These are phyloP conservation scores for Fusarium luffae DNA, from an alignment of 2,329 filamentous ascomycete genomes.

Conservation along the genomic window DNA sequence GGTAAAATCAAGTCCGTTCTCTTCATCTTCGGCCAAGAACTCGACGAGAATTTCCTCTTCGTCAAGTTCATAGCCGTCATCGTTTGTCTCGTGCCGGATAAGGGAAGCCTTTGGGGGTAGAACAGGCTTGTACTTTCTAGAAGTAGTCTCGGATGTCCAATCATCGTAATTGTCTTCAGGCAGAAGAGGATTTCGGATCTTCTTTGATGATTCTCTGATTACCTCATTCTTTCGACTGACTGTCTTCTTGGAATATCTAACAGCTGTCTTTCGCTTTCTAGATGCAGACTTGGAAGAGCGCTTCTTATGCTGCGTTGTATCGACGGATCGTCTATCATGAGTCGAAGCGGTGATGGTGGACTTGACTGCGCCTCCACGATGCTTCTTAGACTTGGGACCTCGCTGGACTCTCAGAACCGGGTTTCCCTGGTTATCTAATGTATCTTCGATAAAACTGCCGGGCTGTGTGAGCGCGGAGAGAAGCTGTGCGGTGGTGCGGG, in stretches of 20 bases:
- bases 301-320: not conserved
- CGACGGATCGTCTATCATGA: conserved; percentile 28
- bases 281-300: conserved; percentile 18
- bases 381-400: conserved; percentile 50
- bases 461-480: conserved; percentile 87
- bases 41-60: conserved; percentile 36
- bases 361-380: conserved; percentile 14
- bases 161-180: conserved; percentile 23
- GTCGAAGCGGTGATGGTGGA: conserved; percentile 21
- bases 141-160: conserved; percentile 6
- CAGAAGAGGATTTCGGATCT: conserved; percentile 30
- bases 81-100: not conserved
- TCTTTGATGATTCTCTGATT: conserved; percentile 17
- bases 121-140: conserved; percentile 19
- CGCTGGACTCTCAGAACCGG: conserved; percentile 65
- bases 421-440: conserved; percentile 69
- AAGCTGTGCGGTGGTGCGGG: conserved; percentile 91
- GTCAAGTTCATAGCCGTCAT: conserved; percentile 6
- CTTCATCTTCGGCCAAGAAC: conserved; percentile 43
- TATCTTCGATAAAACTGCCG: conserved; percentile 70
- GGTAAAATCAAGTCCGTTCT: conserved; percentile 42
- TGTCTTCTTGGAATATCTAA: conserved; percentile 11
- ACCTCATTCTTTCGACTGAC: conserved; percentile 17
- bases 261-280: conserved; percentile 21
- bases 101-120: conserved; percentile 17